Percentiles rank a stretch among this genome's conserved stretches.
Evolutionary conservation across 352 stramenopile species (phyloP).

Genomic region (Pythium periplocum): DNA sequence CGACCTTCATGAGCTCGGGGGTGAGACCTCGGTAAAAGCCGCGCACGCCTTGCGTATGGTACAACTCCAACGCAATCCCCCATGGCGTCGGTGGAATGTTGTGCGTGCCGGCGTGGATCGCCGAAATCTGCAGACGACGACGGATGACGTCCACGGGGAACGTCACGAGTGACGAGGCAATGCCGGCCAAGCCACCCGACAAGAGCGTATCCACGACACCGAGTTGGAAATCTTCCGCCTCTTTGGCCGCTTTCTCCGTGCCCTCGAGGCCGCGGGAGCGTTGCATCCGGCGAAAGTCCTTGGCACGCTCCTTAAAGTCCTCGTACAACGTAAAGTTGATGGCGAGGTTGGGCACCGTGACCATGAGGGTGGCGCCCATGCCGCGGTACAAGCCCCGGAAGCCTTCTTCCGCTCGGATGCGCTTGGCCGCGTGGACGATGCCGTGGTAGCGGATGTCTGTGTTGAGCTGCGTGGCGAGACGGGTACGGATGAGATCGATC

Average conservation of each 20-base stretch:
- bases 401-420: conserved; percentile 88
- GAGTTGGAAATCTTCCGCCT: conserved; percentile 23
- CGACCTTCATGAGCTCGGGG: conserved; percentile 95
- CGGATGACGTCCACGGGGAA: conserved; percentile 95
- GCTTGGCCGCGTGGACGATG: conserved; percentile 91
- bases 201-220: conserved; percentile 84
- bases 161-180: conserved; percentile 89
- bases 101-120: conserved; percentile 63
- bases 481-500: conserved; percentile 94
- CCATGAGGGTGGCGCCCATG: conserved; percentile 90
- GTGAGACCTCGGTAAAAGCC: conserved; percentile 89
- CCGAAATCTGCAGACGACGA: conserved; percentile 93
- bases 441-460: conserved; percentile 85
- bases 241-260: conserved; percentile 14
- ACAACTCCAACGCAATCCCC: conserved; percentile 74
- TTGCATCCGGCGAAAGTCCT: conserved; percentile 65
- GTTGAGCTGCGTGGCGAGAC: conserved; percentile 92
- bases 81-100: conserved; percentile 64
- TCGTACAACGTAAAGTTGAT: conserved; percentile 97
- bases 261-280: conserved; percentile 21
- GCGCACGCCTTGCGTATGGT: conserved; percentile 55
- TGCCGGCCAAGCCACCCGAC: conserved; percentile 88
- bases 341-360: conserved; percentile 94
- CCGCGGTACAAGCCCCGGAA: conserved; percentile 91
- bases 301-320: conserved; percentile 87